Base-by-base conservation (phyloP, 495 filamentous ascomycete species). In the Penicillium pancosmium region DNA sequence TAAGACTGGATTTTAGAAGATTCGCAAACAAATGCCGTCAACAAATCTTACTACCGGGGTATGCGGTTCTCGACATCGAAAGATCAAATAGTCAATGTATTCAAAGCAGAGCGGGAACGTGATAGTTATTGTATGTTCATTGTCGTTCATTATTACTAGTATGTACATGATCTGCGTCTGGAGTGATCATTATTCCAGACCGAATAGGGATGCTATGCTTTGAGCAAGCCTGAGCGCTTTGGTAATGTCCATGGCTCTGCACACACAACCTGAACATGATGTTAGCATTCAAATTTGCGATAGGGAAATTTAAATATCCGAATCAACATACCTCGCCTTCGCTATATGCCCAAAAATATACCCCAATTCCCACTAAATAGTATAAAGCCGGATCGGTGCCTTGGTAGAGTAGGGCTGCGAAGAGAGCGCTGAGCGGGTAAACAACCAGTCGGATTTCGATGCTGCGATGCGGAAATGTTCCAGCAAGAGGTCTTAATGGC, bases 271-370 rank as follows among this genome's bases (percentile, higher is more conserved):
- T 83, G 50, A 11, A 52, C 10, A 49, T 35, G 54, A 18, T 27
- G 50, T 75, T 51, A 71, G 64, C 51, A n/a, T 23, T 23, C 23
- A 23, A 23, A 3, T n/a, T 35, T 9, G 18, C 8, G 8, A 38
- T 44, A 33, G 23, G 19, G 10, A 21, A n/a, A 16, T 25, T 52
- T 56, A 23, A 25, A 34, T 15, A 47, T 53, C 5, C 27, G 10
- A 31, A 19, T 40, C 1, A 53, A 74, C 88, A 64, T 72, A 97
- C 92, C 88, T 99, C 95, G 72, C 95, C 95, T 77, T 98, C 94
- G 61, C 86, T 92, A 65, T 93, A 98, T 0, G 90, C 95, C 92
- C 94, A 97, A 67, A 97, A 97, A 69, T 97, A 99, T 5, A 92
- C 89, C 4, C 69, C 85, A 69, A 95, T 85, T 0, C 91, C 95